These are phyloP conservation scores for Candida odintsovae DNA, from an alignment of 805 yeast species.

Conservation along the genomic window DNA sequence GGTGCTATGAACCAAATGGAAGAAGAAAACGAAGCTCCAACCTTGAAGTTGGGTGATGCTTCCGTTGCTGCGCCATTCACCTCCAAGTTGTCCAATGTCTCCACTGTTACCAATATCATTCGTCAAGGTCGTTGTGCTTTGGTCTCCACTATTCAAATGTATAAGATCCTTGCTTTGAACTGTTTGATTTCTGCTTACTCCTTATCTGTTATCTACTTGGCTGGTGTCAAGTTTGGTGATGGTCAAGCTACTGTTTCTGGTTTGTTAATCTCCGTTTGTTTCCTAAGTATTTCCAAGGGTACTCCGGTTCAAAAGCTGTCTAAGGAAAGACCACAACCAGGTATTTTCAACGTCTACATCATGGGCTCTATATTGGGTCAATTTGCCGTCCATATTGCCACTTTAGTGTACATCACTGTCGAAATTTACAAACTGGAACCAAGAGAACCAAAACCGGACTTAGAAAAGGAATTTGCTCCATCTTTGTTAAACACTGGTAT, in stretches of 20 bases:
- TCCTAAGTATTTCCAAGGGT: conserved; percentile 92
- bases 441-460: conserved; percentile 82
- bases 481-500: conserved; percentile 94
- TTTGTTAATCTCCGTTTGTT: conserved; percentile 83
- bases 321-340: conserved; percentile 94
- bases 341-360: conserved; percentile 89
- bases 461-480: conserved; percentile 84
- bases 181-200: conserved; percentile 97
- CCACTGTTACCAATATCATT: conserved; percentile 86
- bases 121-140: conserved; percentile 98
- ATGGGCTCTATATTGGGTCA: conserved; percentile 98
- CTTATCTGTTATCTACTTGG: conserved; percentile 84
- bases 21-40: conserved; percentile 79
- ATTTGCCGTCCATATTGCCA: conserved; percentile 84
- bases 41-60: conserved; percentile 94
- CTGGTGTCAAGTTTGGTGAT: conserved; percentile 98
- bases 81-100: conserved; percentile 85
- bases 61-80: conserved; percentile 99
- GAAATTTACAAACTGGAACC: conserved; percentile 89
- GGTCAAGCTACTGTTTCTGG: conserved; percentile 98
- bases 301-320: conserved; percentile 84
- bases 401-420: conserved; percentile 75
- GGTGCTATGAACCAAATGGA: conserved; percentile 48
- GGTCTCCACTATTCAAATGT: conserved; percentile 97
- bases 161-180: conserved; percentile 93